Evolutionary conservation across 108 stramenopile species (phyloP).

Genomic region (Nitzschia sp.): DNA sequence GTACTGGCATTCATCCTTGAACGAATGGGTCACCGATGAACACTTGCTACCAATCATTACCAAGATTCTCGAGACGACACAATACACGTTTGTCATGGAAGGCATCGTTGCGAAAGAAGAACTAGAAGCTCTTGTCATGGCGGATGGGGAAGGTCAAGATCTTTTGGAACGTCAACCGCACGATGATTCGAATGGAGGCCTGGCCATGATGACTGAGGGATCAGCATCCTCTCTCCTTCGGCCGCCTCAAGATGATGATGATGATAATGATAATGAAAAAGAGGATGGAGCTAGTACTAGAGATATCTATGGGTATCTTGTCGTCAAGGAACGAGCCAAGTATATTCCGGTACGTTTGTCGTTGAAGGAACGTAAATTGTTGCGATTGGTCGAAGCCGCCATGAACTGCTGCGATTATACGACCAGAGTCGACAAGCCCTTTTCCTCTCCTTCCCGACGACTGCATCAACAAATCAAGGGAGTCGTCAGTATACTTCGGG

Average conservation of each 20-base stretch:
- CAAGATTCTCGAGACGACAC: slow-evolving; percentile 45
- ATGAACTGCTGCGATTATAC: slow-evolving; percentile 72
- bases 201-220: background rate
- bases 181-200: background rate
- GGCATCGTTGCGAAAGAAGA: slow-evolving; percentile 25
- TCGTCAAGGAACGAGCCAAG: slow-evolving; percentile 66
- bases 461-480: slow-evolving; percentile 51
- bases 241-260: background rate
- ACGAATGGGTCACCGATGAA: background rate
- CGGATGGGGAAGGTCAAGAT: background rate
- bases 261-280: too few relatives aligned
- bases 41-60: slow-evolving; percentile 23
- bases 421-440: slow-evolving; percentile 50
- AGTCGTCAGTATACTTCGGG: slow-evolving; percentile 56
- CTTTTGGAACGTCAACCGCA: background rate
- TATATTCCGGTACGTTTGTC: slow-evolving; percentile 73
- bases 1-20: slow-evolving; percentile 8
- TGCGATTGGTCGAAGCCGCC: slow-evolving; percentile 71
- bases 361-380: slow-evolving; percentile 61
- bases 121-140: slow-evolving; percentile 16
- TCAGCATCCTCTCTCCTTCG: background rate
- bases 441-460: slow-evolving; percentile 32
- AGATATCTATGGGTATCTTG: background rate
- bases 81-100: slow-evolving; percentile 31
- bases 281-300: background rate